Evolutionary conservation across 2,329 filamentous ascomycete genomes (phyloP), one percentile per base, ranked within the genome.

Genomic region (Penicillium sp.): DNA sequence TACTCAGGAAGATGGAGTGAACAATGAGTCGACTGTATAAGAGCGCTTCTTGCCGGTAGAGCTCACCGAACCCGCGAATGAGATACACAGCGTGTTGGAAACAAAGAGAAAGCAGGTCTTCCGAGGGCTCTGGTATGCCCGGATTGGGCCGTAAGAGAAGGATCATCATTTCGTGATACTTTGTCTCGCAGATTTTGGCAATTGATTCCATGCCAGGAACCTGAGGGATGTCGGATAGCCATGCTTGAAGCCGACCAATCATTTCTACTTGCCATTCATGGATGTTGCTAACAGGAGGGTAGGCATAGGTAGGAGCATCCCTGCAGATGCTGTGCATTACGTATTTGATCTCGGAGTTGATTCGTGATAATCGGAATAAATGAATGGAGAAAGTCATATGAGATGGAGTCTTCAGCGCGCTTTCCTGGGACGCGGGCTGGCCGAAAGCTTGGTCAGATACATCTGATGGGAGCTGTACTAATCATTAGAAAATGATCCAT

Each of bases 281-380:
- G 3, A 82, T 76, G 45, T 82, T 74, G 8, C 73, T 69, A 1
- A 82, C 70, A 1, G 74, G 70, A 0, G 81, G 81, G 39, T 79
- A 82, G 0, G 81, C 79, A 52, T 83, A 84, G 7, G 68, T 67
- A 0, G 81, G 81, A 0, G 75, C 71, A 4, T 77, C 73, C 24
- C 78, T 73, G n/a, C 76, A 75, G 52, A 84, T 76, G 52, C 81
- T 83, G 53, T 84, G 82, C 35, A 81, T 78, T 3, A 84, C 74
- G 48, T 83, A 84, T 67, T 84, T 84, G n/a, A 84, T 83, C 62
- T 84, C 82, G 0, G 82, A 84, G 55, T 83, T 84, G 6, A 84
- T 70, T 68, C 74, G 64, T 1, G 71, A 65, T 2, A 72, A 47
- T 50, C 55, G 68, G 54, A 84, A 83, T 0, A 84, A 65, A 49